These are phyloP conservation scores for Fragilaria crotonensis DNA, from an alignment of 108 stramenopile genomes.

Conservation along the genomic window DNA sequence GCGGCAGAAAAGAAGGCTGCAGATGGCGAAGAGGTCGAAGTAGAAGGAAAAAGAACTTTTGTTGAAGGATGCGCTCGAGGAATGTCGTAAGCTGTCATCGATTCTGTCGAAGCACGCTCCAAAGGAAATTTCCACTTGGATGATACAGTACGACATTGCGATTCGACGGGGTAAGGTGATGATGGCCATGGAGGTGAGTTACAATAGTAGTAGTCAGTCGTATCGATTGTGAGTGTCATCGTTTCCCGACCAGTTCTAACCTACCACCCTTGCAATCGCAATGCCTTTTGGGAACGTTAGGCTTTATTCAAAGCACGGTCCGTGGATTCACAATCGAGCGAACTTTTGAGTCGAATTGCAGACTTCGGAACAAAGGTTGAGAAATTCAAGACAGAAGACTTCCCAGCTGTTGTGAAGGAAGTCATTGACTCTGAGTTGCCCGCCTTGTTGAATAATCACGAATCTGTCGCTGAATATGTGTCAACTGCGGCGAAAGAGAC, in stretches of 20 bases:
- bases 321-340: constrained; percentile 32
- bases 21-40: constrained; percentile 16
- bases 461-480: constrained; percentile 44
- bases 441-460: constrained; percentile 32
- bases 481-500: constrained; percentile 26
- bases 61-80: constrained; percentile 68
- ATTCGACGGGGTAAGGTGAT: constrained; percentile 83
- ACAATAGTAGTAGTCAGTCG: background rate
- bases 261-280: background rate
- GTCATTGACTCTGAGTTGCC: constrained; percentile 45
- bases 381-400: constrained; percentile 3
- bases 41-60: constrained; percentile 80
- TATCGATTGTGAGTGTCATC: background rate
- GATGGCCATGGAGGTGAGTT: constrained; percentile 73
- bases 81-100: constrained; percentile 70
- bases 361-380: constrained; percentile 50
- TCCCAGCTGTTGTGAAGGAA: constrained; percentile 23
- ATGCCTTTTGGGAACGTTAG: background rate
- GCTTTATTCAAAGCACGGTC: constrained; percentile 53
- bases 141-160: constrained; percentile 84
- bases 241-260: background rate
- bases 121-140: constrained; percentile 66
- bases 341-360: constrained; percentile 50
- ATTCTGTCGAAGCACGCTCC: constrained; percentile 76
- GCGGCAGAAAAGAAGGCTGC: constrained; percentile 44